Conservation (phyloP, 148 eudicot genomes). For the Spergularia bocconei region DNA sequence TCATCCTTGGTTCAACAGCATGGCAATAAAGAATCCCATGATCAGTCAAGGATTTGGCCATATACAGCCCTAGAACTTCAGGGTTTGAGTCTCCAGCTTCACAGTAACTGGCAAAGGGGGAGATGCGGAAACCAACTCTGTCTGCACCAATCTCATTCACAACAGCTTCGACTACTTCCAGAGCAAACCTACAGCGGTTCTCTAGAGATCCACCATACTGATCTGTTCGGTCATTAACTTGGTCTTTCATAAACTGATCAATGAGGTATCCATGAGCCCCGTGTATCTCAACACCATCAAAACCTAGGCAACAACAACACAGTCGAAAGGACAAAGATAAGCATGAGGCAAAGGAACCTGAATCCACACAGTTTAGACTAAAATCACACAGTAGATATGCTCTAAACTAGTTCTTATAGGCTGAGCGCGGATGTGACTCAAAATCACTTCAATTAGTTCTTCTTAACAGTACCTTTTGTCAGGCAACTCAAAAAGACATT, state of each 20-base stretch:
- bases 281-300: constrained; percentile 49
- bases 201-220: constrained; percentile 53
- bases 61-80: constrained; percentile 33
- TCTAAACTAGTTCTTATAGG: constrained; percentile 17
- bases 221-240: constrained; percentile 49
- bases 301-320: constrained; percentile 22
- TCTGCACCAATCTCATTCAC: constrained; percentile 43
- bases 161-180: constrained; percentile 46
- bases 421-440: too few species aligned
- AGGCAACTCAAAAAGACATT: not conserved
- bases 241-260: constrained; percentile 44
- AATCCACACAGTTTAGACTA: not conserved
- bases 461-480: not conserved
- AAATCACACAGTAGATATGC: constrained; percentile 22
- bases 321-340: not conserved
- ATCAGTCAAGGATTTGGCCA: constrained; percentile 37
- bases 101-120: constrained; percentile 42
- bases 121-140: constrained; percentile 45
- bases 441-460: constrained; percentile 18
- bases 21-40: constrained; percentile 32
- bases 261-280: constrained; percentile 49
- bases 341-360: not conserved
- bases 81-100: constrained; percentile 48
- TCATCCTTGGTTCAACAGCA: constrained; percentile 45
- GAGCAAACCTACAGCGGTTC: constrained; percentile 48